A percentile compares a stretch with the other conserved stretches of the same genome.
Evolutionary conservation across 805 yeast genomes (phyloP).

Genomic region (Starmerella powellii): DNA sequence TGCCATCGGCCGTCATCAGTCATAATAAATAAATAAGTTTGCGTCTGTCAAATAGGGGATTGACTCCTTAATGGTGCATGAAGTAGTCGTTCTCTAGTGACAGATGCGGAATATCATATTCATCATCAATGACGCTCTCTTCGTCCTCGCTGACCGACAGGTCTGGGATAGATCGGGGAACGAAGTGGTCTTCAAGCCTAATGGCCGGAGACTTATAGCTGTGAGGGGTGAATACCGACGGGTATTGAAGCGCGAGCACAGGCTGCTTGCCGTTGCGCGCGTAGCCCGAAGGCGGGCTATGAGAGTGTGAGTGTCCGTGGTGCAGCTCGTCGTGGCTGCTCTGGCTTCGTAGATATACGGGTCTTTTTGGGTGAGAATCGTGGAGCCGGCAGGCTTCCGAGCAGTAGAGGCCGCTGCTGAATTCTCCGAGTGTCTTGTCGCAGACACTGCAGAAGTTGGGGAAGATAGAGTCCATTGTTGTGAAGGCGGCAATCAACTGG

Average conservation of each 20-base stretch:
- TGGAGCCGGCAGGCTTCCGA: conserved; percentile 26
- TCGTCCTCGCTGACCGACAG: conserved; percentile 19
- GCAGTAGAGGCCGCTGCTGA: conserved; percentile 26
- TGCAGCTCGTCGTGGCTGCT: not conserved
- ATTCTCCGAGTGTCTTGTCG: conserved; percentile 26
- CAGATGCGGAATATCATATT: conserved; percentile 11
- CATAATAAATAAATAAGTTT: not conserved
- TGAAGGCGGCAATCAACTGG: not conserved
- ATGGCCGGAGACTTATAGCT: not conserved
- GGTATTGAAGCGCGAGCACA: conserved; percentile 9
- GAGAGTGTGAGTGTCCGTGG: not conserved
- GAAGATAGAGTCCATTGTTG: conserved; percentile 20
- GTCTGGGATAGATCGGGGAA: conserved; percentile 11
- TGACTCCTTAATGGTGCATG: not conserved
- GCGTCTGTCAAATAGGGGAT: not conserved
- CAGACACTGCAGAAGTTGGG: conserved; percentile 30
- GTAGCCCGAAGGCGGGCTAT: not conserved
- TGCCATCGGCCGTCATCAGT: not conserved
- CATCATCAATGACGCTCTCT: conserved; percentile 10
- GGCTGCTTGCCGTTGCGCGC: conserved; percentile 1
- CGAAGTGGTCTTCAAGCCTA: not conserved
- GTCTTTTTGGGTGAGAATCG: conserved; percentile 18
- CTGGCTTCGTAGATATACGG: not conserved
- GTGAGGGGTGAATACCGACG: conserved; percentile 11
- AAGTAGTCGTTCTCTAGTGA: conserved; percentile 7